These are phyloP conservation scores for Nicotiana knightiana DNA, from an alignment of 257 asterid species.

Conservation along the genomic window DNA sequence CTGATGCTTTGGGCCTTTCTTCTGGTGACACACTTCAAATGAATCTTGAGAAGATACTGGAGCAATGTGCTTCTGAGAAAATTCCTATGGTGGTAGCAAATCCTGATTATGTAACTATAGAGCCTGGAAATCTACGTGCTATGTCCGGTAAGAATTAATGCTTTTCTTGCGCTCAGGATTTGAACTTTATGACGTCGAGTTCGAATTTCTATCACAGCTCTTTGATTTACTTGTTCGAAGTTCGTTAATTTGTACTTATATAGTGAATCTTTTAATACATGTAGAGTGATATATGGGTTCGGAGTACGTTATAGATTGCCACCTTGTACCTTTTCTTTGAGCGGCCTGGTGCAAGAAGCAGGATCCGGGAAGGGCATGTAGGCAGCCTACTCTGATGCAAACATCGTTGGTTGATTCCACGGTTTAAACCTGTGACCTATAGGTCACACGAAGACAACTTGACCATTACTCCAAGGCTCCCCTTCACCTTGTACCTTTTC, in stretches of 20 bases:
- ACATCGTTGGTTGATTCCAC: no score
- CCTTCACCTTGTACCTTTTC: neutral
- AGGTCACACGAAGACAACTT: no score
- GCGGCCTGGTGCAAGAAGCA: no score
- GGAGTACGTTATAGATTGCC: no score
- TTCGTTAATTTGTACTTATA: no score
- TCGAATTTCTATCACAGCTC: neutral
- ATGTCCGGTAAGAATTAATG: constrained; percentile 62
- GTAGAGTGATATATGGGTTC: no score
- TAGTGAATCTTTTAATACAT: no score
- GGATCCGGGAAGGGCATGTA: no score
- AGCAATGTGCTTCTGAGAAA: constrained; percentile 61
- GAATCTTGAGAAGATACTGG: constrained; percentile 56
- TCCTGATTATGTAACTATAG: constrained; percentile 95
- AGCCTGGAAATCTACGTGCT: constrained; percentile 73
- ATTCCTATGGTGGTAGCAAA: constrained; percentile 92
- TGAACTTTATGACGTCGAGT: neutral
- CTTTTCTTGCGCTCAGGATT: neutral
- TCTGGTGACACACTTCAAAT: constrained; percentile 61
- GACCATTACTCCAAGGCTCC: no score
- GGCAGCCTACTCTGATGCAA: no score
- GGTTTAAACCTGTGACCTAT: no score
- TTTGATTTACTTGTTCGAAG: neutral
- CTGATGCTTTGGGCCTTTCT: constrained; percentile 84
- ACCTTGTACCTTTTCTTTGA: no score